Percentiles rank a stretch among this genome's conserved stretches.
phyloP scores from a whole-genome alignment of 345 rosid genomes.

The Eutrema yunnanense region DNA sequence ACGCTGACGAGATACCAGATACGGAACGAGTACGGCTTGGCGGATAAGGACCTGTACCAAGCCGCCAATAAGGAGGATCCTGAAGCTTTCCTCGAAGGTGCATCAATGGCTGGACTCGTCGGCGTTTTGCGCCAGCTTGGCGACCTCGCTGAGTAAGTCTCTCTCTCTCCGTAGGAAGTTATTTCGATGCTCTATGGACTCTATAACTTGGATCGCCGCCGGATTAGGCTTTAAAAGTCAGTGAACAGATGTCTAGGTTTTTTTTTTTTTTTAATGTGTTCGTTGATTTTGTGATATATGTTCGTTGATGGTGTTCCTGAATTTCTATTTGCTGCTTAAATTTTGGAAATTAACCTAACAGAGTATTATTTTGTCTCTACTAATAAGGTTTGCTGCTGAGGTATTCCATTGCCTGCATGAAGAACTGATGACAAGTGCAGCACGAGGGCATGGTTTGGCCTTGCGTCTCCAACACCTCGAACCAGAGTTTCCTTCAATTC shows the following conservation, averaged over 20 bases:
- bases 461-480: slow-evolving; percentile 83
- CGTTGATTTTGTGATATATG: too few relatives aligned
- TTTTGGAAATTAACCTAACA: background rate
- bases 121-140: slow-evolving; percentile 97
- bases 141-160: slow-evolving; percentile 86
- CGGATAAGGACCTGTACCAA: slow-evolving; percentile 68
- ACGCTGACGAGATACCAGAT: slow-evolving; percentile 78
- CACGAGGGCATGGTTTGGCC: slow-evolving; percentile 74
- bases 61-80: slow-evolving; percentile 74
- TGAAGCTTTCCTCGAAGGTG: slow-evolving; percentile 77
- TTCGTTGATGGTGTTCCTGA: too few relatives aligned
- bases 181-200: too few relatives aligned
- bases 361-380: background rate
- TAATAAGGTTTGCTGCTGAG: slow-evolving; percentile 83
- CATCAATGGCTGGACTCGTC: slow-evolving; percentile 94
- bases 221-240: too few relatives aligned
- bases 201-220: too few relatives aligned
- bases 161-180: background rate
- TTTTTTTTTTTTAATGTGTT: too few relatives aligned
- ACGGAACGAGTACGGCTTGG: slow-evolving; percentile 74
- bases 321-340: too few relatives aligned
- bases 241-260: too few relatives aligned
- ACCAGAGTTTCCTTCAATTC: slow-evolving; percentile 60
- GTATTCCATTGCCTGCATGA: slow-evolving; percentile 83
- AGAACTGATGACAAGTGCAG: slow-evolving; percentile 65